phyloP scores from a whole-genome alignment of 2,329 filamentous ascomycete genomes.

The Microsporum ferrugineum region DNA sequence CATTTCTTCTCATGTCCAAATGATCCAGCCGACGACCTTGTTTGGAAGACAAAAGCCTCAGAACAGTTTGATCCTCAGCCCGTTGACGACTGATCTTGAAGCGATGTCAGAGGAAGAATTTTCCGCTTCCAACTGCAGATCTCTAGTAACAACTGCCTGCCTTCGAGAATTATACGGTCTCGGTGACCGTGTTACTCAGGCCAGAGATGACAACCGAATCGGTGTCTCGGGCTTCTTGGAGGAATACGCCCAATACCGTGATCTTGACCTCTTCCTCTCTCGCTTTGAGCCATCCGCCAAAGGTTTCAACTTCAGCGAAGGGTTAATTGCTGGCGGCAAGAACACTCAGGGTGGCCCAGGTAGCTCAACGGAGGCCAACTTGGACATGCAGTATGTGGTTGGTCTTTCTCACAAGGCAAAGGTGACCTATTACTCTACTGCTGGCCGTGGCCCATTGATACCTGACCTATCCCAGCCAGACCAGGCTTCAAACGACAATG shows the following conservation, averaged over 20 bases:
- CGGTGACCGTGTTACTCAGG: conserved; percentile 29
- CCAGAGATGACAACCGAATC: conserved; percentile 29
- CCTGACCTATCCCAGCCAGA: conserved; percentile 38
- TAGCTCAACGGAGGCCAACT: conserved; percentile 47
- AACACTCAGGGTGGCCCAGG: conserved; percentile 37
- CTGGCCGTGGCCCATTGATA: conserved; percentile 42
- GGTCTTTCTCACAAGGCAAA: conserved; percentile 45
- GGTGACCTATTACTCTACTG: conserved; percentile 47
- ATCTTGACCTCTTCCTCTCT: conserved; percentile 47
- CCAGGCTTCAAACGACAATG: conserved; percentile 41
- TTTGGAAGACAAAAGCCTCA: conserved; percentile 35
- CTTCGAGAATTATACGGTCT: conserved; percentile 41
- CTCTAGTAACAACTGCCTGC: conserved; percentile 35
- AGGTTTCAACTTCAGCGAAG: conserved; percentile 46
- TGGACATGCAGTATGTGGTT: conserved; percentile 53
- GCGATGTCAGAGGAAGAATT: conserved; percentile 15
- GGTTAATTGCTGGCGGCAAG: conserved; percentile 46
- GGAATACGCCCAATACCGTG: conserved; percentile 42
- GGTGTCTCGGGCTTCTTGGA: conserved; percentile 42
- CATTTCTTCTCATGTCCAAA: conserved; percentile 45
- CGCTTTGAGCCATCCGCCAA: conserved; percentile 43
- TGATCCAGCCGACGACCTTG: conserved; percentile 55
- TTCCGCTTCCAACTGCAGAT: conserved; percentile 11
- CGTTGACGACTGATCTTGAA: conserved; percentile 33
- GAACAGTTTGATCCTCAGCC: conserved; percentile 20